Percentiles rank a stretch among this genome's conserved stretches.
phyloP scores from a whole-genome alignment of 2,329 filamentous ascomycete species.

The Talaromyces sp. region DNA sequence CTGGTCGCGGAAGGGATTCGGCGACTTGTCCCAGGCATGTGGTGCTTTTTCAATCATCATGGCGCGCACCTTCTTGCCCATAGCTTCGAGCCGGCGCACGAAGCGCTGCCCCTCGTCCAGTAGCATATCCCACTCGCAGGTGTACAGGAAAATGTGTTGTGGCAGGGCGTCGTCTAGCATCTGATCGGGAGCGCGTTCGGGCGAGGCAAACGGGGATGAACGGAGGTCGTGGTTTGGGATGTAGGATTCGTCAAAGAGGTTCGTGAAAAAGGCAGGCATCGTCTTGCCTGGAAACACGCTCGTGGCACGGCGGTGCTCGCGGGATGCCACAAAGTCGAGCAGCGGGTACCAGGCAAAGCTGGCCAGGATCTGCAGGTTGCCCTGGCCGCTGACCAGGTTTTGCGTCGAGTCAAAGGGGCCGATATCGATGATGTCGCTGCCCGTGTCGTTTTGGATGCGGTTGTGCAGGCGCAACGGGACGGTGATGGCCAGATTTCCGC shows the following conservation, averaged over 20 bases:
- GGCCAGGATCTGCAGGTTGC: conserved; percentile 48
- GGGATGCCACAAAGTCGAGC: conserved; percentile 57
- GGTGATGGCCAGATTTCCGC: conserved; percentile 58
- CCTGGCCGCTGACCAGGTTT: conserved; percentile 31
- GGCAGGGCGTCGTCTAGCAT: conserved; percentile 52
- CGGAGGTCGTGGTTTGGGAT: conserved; percentile 44
- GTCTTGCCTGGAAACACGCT: conserved; percentile 49
- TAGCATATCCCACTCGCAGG: conserved; percentile 64
- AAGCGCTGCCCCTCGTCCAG: conserved; percentile 53
- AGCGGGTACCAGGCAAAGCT: conserved; percentile 60
- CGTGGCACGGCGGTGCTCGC: conserved; percentile 53
- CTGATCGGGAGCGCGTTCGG: conserved; percentile 50
- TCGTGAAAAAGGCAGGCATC: conserved; percentile 44
- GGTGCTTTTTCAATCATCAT: conserved; percentile 42
- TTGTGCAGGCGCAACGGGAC: conserved; percentile 53
- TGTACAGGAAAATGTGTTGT: conserved; percentile 56
- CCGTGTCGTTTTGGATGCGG: conserved; percentile 11
- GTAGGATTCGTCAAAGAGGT: conserved; percentile 46
- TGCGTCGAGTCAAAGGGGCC: conserved; percentile 28
- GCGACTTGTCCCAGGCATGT: conserved; percentile 47
- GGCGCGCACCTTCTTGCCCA: conserved; percentile 41
- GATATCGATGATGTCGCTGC: conserved; percentile 10
- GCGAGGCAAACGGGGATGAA: conserved; percentile 54
- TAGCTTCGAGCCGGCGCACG: conserved; percentile 33
- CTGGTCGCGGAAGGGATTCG: conserved; percentile 45